Evolutionary conservation across 1,284 basidiomycete genomes (phyloP).

Genomic region (Prillingera fragicola): DNA sequence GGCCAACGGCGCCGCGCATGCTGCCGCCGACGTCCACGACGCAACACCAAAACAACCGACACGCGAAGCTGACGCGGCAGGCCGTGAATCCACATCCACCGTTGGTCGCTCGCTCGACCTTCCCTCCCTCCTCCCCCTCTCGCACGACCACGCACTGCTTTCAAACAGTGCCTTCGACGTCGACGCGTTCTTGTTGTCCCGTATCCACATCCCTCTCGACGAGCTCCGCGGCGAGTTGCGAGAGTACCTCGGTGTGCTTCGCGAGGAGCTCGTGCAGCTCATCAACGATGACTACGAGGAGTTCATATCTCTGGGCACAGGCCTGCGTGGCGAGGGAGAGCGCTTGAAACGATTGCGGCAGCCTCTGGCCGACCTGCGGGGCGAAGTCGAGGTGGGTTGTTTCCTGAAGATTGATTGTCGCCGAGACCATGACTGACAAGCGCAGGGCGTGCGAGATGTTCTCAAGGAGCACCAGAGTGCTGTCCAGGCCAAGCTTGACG

Average conservation of each 20-base stretch:
- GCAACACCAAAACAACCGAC: too few relatives aligned
- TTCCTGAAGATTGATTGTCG: not conserved
- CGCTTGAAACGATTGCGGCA: slow-evolving; percentile 61
- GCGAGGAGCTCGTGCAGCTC: slow-evolving; percentile 86
- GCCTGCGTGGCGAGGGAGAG: slow-evolving; percentile 73
- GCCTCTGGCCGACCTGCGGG: slow-evolving; percentile 61
- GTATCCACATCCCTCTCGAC: slow-evolving; percentile 76
- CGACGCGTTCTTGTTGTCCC: slow-evolving; percentile 81
- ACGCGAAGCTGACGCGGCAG: too few relatives aligned
- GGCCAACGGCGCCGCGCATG: too few relatives aligned
- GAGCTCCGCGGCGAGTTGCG: slow-evolving; percentile 82
- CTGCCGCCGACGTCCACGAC: too few relatives aligned
- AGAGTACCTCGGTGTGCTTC: slow-evolving; percentile 72
- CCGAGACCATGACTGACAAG: too few relatives aligned
- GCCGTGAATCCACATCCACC: too few relatives aligned
- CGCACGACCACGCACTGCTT: slow-evolving; percentile 70
- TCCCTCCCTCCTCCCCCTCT: slow-evolving; percentile 68
- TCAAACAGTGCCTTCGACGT: slow-evolving; percentile 66
- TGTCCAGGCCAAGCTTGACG: slow-evolving; percentile 69
- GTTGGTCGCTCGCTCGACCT: slow-evolving; percentile 52
- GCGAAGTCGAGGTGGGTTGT: slow-evolving; percentile 62
- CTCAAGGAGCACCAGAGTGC: slow-evolving; percentile 56
- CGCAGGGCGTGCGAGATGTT: slow-evolving; percentile 38
- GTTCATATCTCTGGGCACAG: slow-evolving; percentile 90
- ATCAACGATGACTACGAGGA: slow-evolving; percentile 98